phyloP scores from a whole-genome alignment of 768 basidiomycete species.

The Leccinum olivaceopallidum region DNA sequence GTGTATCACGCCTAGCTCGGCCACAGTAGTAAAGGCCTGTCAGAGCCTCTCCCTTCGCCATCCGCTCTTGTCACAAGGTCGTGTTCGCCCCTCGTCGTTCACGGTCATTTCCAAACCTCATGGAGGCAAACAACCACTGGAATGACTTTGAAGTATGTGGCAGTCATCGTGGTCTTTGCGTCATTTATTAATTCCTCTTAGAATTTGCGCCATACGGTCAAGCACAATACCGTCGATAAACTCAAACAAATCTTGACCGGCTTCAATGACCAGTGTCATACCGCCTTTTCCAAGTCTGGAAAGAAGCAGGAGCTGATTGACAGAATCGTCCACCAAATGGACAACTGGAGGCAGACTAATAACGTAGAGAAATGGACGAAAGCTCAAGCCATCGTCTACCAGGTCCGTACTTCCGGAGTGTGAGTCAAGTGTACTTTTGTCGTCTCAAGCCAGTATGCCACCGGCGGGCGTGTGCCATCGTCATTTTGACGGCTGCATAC shows the following conservation, averaged over 20 bases:
- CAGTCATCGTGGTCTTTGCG: conserved; percentile 7
- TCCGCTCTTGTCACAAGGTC: conserved; percentile 12
- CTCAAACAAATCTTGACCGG: conserved; percentile 80
- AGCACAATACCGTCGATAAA: conserved; percentile 80
- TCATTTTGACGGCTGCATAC: conserved; percentile 6
- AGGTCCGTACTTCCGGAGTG: conserved; percentile 66
- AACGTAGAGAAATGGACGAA: conserved; percentile 67
- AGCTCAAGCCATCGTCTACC: conserved; percentile 64
- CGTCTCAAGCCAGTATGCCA: conserved; percentile 10
- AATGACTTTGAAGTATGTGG: conserved; percentile 68
- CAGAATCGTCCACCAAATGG: conserved; percentile 60
- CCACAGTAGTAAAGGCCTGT: conserved; percentile 6
- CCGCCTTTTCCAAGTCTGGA: conserved; percentile 69
- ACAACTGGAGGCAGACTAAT: conserved; percentile 57
- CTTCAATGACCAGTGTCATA: conserved; percentile 76
- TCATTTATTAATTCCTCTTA: conserved; percentile 36
- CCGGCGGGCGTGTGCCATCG: conserved; percentile 12
- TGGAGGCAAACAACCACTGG: conserved; percentile 68
- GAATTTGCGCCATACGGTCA: conserved; percentile 70
- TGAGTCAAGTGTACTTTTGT: conserved; percentile 45
- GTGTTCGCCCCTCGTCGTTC: conserved; percentile 8
- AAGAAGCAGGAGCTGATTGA: conserved; percentile 90
- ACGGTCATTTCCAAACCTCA: conserved; percentile 32
- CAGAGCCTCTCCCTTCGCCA: conserved; percentile 2
- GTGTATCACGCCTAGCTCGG: conserved; percentile 29